Percentiles rank a stretch among this genome's conserved stretches.
Conservation (phyloP, 331 rosid species). For the Rhamnella rubrinervis region DNA sequence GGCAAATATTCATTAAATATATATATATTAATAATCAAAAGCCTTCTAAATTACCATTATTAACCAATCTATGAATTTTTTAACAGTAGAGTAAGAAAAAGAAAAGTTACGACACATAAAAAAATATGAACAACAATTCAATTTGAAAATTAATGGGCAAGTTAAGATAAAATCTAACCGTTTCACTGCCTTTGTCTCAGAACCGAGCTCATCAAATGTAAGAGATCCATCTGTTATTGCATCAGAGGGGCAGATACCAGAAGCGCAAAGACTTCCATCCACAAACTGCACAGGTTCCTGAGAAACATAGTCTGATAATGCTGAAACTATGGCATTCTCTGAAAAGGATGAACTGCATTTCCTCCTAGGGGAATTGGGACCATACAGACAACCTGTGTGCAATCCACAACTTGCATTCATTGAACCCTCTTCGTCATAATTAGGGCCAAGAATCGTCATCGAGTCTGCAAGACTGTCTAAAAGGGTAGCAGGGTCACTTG, state of each 20-base stretch:
- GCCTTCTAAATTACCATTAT: not conserved
- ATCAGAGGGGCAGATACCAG: constrained; percentile 17
- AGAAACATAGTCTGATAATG: constrained; percentile 40
- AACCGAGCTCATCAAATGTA: constrained; percentile 22
- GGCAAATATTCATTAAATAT: not conserved
- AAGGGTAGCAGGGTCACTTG: constrained; percentile 38
- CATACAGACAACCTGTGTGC: constrained; percentile 37
- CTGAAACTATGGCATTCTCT: constrained; percentile 37
- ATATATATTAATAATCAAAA: not conserved
- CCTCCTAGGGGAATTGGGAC: constrained; percentile 47
- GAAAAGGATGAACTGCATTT: constrained; percentile 32
- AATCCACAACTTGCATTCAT: constrained; percentile 23
- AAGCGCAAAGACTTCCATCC: constrained; percentile 22
- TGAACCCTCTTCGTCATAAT: constrained; percentile 18
- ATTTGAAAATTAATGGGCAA: not conserved
- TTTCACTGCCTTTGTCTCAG: constrained; percentile 31
- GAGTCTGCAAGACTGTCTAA: constrained; percentile 33
- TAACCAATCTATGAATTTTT: not conserved
- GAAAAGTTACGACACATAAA: not conserved
- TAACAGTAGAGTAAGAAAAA: not conserved
- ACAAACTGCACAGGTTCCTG: constrained; percentile 23
- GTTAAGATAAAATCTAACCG: constrained; percentile 31
- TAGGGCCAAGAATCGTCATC: constrained; percentile 14
- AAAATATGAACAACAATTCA: not conserved
- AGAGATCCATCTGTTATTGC: constrained; percentile 2